Base-by-base conservation (phyloP, 2,329 filamentous ascomycete species). In the Camptophora hylomeconis region DNA sequence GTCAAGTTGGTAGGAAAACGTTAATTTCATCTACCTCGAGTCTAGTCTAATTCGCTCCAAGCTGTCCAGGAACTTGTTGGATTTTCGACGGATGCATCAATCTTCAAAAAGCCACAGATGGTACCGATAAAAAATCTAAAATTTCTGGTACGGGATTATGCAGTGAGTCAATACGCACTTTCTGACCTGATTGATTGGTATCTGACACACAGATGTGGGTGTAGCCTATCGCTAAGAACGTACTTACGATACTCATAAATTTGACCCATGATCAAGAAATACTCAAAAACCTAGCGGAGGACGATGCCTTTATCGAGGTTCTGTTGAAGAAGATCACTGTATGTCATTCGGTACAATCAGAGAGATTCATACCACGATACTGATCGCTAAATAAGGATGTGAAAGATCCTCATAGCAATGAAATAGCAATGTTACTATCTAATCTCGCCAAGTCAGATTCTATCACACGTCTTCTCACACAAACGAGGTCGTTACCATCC, bases 151-250 rank as follows among this genome's bases (percentile, higher is more conserved):
- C 75, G 75, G 48, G 89, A 95, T 52, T 80, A 92, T 49, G 66
- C 73, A 26, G 81, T 89, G 60, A 48, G 73, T 56, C n/a, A n/a
- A n/a, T n/a, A n/a, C n/a, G n/a, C n/a, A n/a, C n/a, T n/a, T n/a
- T n/a, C n/a, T n/a, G n/a, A n/a, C n/a, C n/a, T n/a, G n/a, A n/a
- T n/a, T n/a, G n/a, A n/a, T n/a, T n/a, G n/a, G n/a, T n/a, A n/a
- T n/a, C n/a, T n/a, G n/a, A n/a, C n/a, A n/a, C n/a, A n/a, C n/a
- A n/a, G n/a, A n/a, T n/a, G n/a, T n/a, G n/a, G n/a, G n/a, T n/a
- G n/a, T 39, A 92, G 75, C 73, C 79, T 52, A 93, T 94, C 37
- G 80, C 87, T n/a, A 82, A 89, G 52, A 80, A 93, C 72, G 86
- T 80, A 20, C 60, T 94, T 42, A 92, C 75, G 9, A 63, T 63